phyloP scores from a whole-genome alignment of 225 moss, liverwort and hornwort species.

The Pleurozium schreberi region DNA sequence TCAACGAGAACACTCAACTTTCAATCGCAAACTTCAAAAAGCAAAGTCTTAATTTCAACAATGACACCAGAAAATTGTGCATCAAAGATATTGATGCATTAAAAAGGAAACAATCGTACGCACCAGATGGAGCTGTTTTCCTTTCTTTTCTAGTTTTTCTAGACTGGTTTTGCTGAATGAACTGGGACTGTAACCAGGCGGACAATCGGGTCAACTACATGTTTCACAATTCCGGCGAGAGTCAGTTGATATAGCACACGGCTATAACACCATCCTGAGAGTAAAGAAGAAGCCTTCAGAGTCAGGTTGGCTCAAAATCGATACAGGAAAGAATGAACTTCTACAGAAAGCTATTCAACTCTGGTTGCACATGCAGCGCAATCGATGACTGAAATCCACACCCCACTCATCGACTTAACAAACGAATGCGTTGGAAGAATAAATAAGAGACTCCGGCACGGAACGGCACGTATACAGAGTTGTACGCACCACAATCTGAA shows the following conservation, averaged over 20 bases:
- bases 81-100: neutral
- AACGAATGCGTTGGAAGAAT: neutral
- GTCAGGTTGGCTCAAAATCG: neutral
- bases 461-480: neutral
- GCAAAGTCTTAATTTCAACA: neutral
- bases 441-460: neutral
- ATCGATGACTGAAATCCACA: neutral
- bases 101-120: neutral
- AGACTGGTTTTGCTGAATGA: conserved; percentile 50
- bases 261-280: neutral
- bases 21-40: neutral
- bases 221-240: neutral
- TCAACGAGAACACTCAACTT: neutral
- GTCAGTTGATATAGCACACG: neutral
- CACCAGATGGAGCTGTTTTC: conserved; percentile 60
- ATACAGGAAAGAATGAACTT: neutral
- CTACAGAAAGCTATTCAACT: neutral
- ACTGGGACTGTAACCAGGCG: conserved; percentile 62
- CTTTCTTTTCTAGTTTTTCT: conserved; percentile 87
- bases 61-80: neutral
- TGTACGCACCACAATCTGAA: neutral
- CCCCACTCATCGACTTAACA: neutral
- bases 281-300: neutral
- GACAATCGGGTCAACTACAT: conserved; percentile 53
- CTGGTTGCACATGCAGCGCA: neutral